A percentile compares a stretch with the other conserved stretches of the same genome.
phyloP scores from a whole-genome alignment of 2,329 filamentous ascomycete species.

The Ascochyta rabiei region DNA sequence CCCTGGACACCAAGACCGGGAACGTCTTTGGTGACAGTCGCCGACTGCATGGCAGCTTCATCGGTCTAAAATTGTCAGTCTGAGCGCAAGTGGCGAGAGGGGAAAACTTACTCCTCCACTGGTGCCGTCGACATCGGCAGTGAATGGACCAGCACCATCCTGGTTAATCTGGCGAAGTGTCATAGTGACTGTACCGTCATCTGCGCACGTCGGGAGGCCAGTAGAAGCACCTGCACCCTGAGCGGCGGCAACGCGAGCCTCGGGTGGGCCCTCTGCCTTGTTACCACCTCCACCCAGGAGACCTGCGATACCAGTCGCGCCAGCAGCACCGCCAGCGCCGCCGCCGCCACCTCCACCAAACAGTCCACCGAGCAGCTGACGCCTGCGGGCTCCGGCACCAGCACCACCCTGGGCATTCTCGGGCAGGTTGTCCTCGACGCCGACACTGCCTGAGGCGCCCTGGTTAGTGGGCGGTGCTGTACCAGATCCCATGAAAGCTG shows the following conservation, averaged over 20 bases:
- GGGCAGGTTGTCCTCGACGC: slow-evolving; percentile 43
- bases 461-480: slow-evolving; percentile 39
- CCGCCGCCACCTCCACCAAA: slow-evolving; percentile 40
- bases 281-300: slow-evolving; percentile 52
- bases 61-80: slow-evolving; percentile 50
- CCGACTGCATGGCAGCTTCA: slow-evolving; percentile 63
- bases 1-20: slow-evolving; percentile 64
- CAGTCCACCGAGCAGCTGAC: slow-evolving; percentile 43
- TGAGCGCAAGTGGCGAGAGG: neutral
- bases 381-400: slow-evolving; percentile 23
- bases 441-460: slow-evolving; percentile 37
- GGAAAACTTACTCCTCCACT: slow-evolving; percentile 58
- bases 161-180: slow-evolving; percentile 73
- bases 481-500: slow-evolving; percentile 62
- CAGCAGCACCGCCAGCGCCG: slow-evolving; percentile 29
- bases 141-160: slow-evolving; percentile 70
- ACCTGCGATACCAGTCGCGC: slow-evolving; percentile 38
- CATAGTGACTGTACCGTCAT: slow-evolving; percentile 67
- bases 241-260: slow-evolving; percentile 61
- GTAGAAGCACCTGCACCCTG: slow-evolving; percentile 59
- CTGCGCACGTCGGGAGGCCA: slow-evolving; percentile 66
- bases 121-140: slow-evolving; percentile 65
- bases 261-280: slow-evolving; percentile 54
- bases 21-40: slow-evolving; percentile 65
- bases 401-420: slow-evolving; percentile 15